A percentile compares a stretch with the other conserved stretches of the same genome.
Conservation (phyloP, 108 stramenopile genomes). For the Skeletonema grethae region DNA sequence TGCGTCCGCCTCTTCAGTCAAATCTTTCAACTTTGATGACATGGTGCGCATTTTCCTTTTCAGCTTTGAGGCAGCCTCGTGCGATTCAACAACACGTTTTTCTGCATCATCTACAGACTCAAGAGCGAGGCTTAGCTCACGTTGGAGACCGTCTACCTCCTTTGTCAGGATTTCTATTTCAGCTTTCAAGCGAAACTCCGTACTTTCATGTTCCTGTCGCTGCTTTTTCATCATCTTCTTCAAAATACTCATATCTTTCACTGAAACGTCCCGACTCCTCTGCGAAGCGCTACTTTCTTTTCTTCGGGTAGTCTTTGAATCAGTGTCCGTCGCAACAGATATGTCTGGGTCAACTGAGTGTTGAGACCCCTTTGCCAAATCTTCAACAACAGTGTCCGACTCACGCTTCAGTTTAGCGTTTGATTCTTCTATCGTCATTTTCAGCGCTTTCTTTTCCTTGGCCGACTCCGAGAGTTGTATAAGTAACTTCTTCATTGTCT, state of each 20-base stretch:
- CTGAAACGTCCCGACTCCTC: neutral
- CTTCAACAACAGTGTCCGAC: neutral
- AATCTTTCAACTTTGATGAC: conserved; percentile 18
- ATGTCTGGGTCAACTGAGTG: neutral
- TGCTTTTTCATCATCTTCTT: conserved; percentile 29
- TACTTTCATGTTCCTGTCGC: conserved; percentile 16
- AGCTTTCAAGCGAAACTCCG: conserved; percentile 41
- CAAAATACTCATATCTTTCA: conserved; percentile 6
- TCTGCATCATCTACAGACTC: conserved; percentile 24
- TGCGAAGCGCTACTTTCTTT: neutral
- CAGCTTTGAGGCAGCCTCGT: conserved; percentile 17
- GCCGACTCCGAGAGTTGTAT: conserved; percentile 19
- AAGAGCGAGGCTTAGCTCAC: conserved; percentile 24
- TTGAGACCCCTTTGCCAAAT: neutral
- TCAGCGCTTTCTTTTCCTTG: conserved; percentile 13
- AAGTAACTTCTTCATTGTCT: conserved; percentile 41
- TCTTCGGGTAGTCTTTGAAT: neutral
- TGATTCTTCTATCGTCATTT: neutral
- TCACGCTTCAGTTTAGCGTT: neutral
- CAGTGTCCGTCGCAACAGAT: neutral
- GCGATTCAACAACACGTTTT: conserved; percentile 12
- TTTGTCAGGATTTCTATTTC: conserved; percentile 38
- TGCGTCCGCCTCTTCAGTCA: conserved; percentile 32
- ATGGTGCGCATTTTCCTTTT: conserved; percentile 29
- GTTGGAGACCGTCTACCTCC: conserved; percentile 42